phyloP scores from a whole-genome alignment of 495 filamentous ascomycete genomes.

The Trichocladium uniseriatum region DNA sequence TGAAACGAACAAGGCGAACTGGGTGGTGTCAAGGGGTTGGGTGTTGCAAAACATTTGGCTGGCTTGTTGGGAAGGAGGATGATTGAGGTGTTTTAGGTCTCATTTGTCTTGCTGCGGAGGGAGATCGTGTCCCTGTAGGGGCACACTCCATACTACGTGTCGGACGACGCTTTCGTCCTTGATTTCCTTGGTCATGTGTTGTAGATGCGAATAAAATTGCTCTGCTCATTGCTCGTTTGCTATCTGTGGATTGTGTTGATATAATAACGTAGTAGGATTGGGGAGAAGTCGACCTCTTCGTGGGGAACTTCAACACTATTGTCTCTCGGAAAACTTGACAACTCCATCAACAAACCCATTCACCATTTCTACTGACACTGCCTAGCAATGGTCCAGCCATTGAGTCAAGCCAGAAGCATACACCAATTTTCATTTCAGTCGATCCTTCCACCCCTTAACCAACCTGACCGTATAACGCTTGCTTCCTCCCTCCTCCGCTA shows the following conservation, averaged over 20 bases:
- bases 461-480: too few relatives aligned
- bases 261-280: too few relatives aligned
- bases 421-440: too few relatives aligned
- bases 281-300: too few relatives aligned
- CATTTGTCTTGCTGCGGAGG: background rate
- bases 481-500: too few relatives aligned
- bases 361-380: too few relatives aligned
- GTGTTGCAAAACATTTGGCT: background rate
- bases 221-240: background rate
- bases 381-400: too few relatives aligned
- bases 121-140: background rate
- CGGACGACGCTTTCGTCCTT: background rate
- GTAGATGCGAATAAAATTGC: background rate
- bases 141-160: background rate
- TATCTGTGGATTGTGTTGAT: background rate
- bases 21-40: background rate
- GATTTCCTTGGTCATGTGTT: background rate
- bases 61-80: background rate
- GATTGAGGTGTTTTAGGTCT: background rate
- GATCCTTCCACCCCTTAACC: too few relatives aligned
- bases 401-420: too few relatives aligned
- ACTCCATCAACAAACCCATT: too few relatives aligned
- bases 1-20: background rate
- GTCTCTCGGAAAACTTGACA: background rate
- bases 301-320: too few relatives aligned